Base-by-base conservation (phyloP, 352 stramenopile genomes). In the Globisporangium nunn region DNA sequence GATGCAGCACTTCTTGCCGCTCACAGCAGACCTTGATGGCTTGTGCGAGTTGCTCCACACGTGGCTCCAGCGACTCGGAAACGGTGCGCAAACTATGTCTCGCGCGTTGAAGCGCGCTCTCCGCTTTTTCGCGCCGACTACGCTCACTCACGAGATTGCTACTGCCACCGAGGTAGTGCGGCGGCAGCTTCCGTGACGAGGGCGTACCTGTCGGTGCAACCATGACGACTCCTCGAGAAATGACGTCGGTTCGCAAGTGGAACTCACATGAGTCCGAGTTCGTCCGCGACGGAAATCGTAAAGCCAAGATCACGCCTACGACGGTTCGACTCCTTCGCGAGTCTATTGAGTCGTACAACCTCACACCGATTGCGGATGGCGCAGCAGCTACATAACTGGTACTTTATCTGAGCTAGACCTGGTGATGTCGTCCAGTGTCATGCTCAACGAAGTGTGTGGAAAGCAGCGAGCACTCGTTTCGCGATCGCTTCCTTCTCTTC, bases 121-220 rank as follows among this genome's bases (percentile, higher is more conserved):
- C 80, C 2, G 74, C 74, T 45, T 73, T 70, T 41, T 88, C 71
- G 12, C 80, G 73, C 12, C 77, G 68, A n/a, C 76, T 68, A 10
- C 77, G 77, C 57, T 90, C 77, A 14, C 56, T 76, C 48, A 73
- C 50, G 30, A 88, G 68, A 55, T 84, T 90, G 57, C 83, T 87
- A 58, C 79, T 90, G 8, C 77, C 79, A 15, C 79, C 79, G 6
- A 89, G 67, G 17, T 83, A 69, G 47, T 87, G 76, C 5, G 76
- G 66, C 43, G 47, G 56, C 40, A 33, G 35, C 18, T 41, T 37
- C 8, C 47, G 47, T 30, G 47, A 23, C 50, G 50, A 55, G 35
- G 35, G 15, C 12, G 31, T 43, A 14, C 48, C 43, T 17, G 29
- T 23, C 10, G 17, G 43, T 3, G 43, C n/a, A 0, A 30, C 43